These are phyloP conservation scores for Pseudopyricularia cyperi DNA, from an alignment of 2,329 filamentous ascomycete genomes.

Conservation along the genomic window DNA sequence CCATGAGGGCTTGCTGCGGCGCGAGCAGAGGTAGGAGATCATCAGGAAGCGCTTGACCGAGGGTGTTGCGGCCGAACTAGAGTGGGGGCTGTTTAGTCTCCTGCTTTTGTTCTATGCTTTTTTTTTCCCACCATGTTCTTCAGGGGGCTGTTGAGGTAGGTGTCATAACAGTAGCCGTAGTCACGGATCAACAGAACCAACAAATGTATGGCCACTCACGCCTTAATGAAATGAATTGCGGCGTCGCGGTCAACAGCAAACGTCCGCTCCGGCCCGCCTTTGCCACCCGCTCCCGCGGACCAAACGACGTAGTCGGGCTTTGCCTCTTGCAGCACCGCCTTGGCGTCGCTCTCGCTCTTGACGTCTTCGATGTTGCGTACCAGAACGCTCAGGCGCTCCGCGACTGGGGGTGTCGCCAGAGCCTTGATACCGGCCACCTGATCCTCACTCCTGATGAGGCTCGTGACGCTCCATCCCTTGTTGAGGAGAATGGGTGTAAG, in stretches of 20 bases:
- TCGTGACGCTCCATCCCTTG: constrained; percentile 65
- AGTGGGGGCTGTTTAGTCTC: not conserved
- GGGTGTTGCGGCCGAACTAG: constrained; percentile 31
- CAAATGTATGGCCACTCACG: constrained; percentile 14
- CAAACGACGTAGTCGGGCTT: constrained; percentile 55
- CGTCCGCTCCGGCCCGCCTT: constrained; percentile 36
- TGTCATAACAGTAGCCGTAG: too few relatives aligned
- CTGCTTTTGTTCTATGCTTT: not conserved
- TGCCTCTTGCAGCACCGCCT: constrained; percentile 46
- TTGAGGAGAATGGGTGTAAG: constrained; percentile 66
- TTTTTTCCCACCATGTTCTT: too few relatives aligned
- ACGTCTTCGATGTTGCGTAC: constrained; percentile 62
- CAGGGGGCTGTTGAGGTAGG: too few relatives aligned
- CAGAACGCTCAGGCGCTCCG: constrained; percentile 46
- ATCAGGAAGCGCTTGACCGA: constrained; percentile 49
- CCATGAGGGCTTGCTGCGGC: constrained; percentile 39
- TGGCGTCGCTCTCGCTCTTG: constrained; percentile 47
- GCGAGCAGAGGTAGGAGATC: constrained; percentile 46
- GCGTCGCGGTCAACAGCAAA: constrained; percentile 45
- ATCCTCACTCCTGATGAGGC: constrained; percentile 59
- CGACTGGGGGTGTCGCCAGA: constrained; percentile 44
- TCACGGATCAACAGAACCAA: too few relatives aligned
- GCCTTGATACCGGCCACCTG: constrained; percentile 52
- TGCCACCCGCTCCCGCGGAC: constrained; percentile 50
- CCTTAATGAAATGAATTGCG: constrained; percentile 47